Conservation (phyloP, 345 rosid genomes). For the Theobroma cacao region DNA sequence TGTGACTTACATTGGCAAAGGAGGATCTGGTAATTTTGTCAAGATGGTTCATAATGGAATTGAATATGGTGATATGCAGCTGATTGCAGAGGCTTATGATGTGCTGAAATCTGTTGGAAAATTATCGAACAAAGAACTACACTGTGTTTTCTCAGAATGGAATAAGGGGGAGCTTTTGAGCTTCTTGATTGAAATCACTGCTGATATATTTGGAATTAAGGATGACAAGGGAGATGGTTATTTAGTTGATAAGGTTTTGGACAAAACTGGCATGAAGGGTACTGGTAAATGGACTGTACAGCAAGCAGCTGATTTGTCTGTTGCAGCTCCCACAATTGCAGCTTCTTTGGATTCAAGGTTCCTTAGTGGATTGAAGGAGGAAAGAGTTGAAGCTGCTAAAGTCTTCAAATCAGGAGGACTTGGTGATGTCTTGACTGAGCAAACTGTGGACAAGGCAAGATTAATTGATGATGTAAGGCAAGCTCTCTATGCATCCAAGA, state of each 20-base stretch:
- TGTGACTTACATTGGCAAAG: constrained; percentile 83
- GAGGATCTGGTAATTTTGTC: constrained; percentile 95
- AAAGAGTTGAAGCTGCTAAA: constrained; percentile 77
- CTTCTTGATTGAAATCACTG: constrained; percentile 89
- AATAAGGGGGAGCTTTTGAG: constrained; percentile 94
- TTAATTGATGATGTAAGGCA: constrained; percentile 81
- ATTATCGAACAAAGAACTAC: constrained; percentile 79
- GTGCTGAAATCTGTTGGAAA: constrained; percentile 87
- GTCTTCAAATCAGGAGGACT: constrained; percentile 78
- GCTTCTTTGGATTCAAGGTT: constrained; percentile 86
- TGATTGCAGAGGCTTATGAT: constrained; percentile 90
- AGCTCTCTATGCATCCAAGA: constrained; percentile 94
- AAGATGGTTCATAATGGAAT: constrained; percentile 98
- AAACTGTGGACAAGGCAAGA: constrained; percentile 72
- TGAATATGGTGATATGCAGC: constrained; percentile 96
- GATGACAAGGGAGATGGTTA: constrained; percentile 85
- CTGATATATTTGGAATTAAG: constrained; percentile 80
- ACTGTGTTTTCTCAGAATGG: constrained; percentile 72
- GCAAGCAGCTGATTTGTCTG: constrained; percentile 95
- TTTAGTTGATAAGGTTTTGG: constrained; percentile 90
- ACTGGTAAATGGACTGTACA: constrained; percentile 99
- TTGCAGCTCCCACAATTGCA: constrained; percentile 92
- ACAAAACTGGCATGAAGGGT: constrained; percentile 97
- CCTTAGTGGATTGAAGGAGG: constrained; percentile 88
- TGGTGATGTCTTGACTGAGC: constrained; percentile 60